Conservation (phyloP, 2,329 filamentous ascomycete genomes). For the Seiridium unicorne region DNA sequence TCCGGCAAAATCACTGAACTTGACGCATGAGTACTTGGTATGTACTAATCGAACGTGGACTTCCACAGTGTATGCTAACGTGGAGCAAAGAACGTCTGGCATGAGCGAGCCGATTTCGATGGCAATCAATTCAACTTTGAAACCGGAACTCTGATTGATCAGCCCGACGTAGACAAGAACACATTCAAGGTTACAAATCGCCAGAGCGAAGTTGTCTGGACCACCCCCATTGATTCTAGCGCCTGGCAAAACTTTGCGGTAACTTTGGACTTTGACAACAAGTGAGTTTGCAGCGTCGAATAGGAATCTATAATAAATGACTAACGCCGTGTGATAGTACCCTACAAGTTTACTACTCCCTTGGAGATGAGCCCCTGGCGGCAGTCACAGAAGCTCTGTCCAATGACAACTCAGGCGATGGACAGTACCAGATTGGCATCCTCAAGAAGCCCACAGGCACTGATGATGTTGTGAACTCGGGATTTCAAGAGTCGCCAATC, state of each 20-base stretch:
- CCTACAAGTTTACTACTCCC: constrained; percentile 56
- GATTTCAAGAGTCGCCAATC: constrained; percentile 44
- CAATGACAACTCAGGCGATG: constrained; percentile 53
- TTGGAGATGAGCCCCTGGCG: constrained; percentile 41
- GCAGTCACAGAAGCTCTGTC: constrained; percentile 42
- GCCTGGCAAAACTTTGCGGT: constrained; percentile 63
- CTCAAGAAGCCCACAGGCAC: constrained; percentile 56
- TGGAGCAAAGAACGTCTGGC: constrained; percentile 28
- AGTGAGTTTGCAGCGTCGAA: constrained; percentile 36
- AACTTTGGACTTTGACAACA: constrained; percentile 52
- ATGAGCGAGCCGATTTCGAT: constrained; percentile 25
- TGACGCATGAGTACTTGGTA: constrained; percentile 32
- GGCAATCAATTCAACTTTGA: constrained; percentile 34
- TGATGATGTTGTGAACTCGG: constrained; percentile 47
- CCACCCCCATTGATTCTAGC: constrained; percentile 37
- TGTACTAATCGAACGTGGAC: not conserved
- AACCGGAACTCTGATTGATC: constrained; percentile 31
- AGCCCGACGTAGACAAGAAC: constrained; percentile 30
- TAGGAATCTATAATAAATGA: not conserved
- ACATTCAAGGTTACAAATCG: constrained; percentile 41
- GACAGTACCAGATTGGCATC: constrained; percentile 56
- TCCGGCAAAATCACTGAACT: constrained; percentile 22
- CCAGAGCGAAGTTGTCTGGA: constrained; percentile 36
- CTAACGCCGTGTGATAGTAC: constrained; percentile 34
- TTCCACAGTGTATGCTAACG: not conserved